A percentile compares a stretch with the other conserved stretches of the same genome.
Evolutionary conservation across 805 yeast genomes (phyloP).

Genomic region (Saccharomycopsis malanga): DNA sequence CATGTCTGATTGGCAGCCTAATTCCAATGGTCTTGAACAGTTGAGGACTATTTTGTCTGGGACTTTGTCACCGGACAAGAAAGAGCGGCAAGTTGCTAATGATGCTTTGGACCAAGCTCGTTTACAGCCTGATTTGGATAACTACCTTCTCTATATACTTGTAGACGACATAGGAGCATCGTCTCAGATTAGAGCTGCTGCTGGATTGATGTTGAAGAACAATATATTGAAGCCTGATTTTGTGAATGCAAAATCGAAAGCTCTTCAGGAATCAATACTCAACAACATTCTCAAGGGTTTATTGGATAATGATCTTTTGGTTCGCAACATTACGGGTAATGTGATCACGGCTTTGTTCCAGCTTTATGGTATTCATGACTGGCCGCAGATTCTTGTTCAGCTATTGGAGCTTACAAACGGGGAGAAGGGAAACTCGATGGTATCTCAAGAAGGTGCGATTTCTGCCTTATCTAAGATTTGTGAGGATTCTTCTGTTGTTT

Average conservation of each 20-base stretch:
- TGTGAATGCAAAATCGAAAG: conserved; percentile 26
- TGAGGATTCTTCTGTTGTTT: conserved; percentile 68
- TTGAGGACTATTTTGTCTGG: conserved; percentile 47
- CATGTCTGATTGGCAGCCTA: conserved; percentile 17
- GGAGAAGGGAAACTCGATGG: conserved; percentile 34
- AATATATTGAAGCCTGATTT: conserved; percentile 39
- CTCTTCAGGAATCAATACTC: conserved; percentile 31
- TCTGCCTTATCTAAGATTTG: conserved; percentile 80
- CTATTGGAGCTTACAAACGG: conserved; percentile 54
- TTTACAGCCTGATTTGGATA: conserved; percentile 67
- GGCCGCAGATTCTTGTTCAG: conserved; percentile 73
- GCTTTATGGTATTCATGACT: conserved; percentile 52
- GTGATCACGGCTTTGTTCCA: conserved; percentile 79
- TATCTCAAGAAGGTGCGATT: conserved; percentile 66
- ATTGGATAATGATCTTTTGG: conserved; percentile 46
- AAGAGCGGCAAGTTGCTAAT: conserved; percentile 58
- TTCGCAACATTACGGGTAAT: conserved; percentile 84
- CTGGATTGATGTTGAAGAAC: conserved; percentile 83
- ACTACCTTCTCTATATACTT: conserved; percentile 67
- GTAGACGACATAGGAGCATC: conserved; percentile 43
- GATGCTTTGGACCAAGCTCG: conserved; percentile 66
- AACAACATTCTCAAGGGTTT: conserved; percentile 41
- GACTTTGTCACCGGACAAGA: conserved; percentile 55
- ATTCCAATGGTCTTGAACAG: conserved; percentile 12
- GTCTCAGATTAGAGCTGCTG: conserved; percentile 71